Percentiles rank a stretch among this genome's conserved stretches.
Conservation (phyloP, 495 filamentous ascomycete genomes). For the Parachaetomium inaequale region DNA sequence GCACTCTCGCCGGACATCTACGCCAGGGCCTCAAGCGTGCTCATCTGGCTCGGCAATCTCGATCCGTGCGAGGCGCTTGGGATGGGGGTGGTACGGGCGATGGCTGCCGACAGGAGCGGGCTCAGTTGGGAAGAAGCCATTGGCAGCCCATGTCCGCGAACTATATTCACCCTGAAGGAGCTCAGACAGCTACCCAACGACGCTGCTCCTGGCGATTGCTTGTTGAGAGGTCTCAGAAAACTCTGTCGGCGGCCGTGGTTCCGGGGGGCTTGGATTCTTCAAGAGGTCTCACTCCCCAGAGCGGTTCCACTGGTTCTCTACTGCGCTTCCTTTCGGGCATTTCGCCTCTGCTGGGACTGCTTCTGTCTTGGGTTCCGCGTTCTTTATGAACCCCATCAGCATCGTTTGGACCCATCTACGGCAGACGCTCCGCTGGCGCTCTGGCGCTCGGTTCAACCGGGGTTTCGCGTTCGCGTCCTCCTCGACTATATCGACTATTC, state of each 20-base stretch:
- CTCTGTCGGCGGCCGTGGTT: too few species aligned
- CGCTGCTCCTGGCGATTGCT: too few species aligned
- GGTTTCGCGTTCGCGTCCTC: too few species aligned
- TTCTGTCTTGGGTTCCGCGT: background rate
- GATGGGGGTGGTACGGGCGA: too few species aligned
- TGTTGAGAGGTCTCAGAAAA: background rate
- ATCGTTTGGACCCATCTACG: background rate
- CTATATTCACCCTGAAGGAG: too few species aligned
- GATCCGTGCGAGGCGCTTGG: too few species aligned
- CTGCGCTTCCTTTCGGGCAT: background rate
- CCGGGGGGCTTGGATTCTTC: background rate
- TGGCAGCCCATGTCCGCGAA: too few species aligned
- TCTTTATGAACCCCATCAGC: background rate
- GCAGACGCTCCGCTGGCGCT: too few species aligned
- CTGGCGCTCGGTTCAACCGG: background rate
- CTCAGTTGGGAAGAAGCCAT: too few species aligned
- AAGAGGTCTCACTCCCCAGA: background rate
- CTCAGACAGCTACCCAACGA: too few species aligned
- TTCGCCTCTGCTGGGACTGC: background rate
- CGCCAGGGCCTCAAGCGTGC: background rate
- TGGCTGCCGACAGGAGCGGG: too few species aligned
- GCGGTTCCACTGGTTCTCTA: background rate
- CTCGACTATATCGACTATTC: background rate
- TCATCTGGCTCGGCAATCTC: background rate
- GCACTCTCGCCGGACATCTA: background rate